Conservation (phyloP, 257 asterid genomes). For the Solanum boliviense region DNA sequence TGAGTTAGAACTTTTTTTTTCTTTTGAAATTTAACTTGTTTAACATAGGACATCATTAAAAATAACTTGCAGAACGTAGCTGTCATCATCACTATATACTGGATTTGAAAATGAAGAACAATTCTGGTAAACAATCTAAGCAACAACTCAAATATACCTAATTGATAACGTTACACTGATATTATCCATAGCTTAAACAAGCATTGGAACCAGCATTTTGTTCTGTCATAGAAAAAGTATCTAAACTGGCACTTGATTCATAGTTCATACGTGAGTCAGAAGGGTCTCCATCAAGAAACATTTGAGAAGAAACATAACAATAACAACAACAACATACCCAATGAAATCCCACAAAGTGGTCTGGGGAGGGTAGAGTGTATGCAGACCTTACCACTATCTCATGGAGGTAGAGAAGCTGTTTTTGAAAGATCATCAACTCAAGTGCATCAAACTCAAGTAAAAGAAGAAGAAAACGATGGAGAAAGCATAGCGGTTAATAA, state of each 20-base stretch:
- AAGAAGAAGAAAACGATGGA: too few species aligned
- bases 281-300: background rate
- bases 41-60: background rate
- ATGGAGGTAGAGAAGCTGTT: too few species aligned
- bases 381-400: too few species aligned
- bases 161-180: background rate
- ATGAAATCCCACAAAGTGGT: too few species aligned
- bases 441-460: too few species aligned
- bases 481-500: too few species aligned
- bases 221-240: background rate
- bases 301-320: background rate
- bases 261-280: background rate
- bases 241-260: background rate
- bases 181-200: background rate
- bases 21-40: background rate
- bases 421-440: too few species aligned
- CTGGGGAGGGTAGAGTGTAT: too few species aligned
- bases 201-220: background rate
- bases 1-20: background rate
- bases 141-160: background rate
- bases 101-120: background rate
- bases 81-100: background rate
- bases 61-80: background rate
- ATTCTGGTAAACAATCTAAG: background rate
- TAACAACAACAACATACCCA: too few species aligned